These are phyloP conservation scores for Lactarius indigo DNA, from an alignment of 768 basidiomycete species.

Conservation along the genomic window DNA sequence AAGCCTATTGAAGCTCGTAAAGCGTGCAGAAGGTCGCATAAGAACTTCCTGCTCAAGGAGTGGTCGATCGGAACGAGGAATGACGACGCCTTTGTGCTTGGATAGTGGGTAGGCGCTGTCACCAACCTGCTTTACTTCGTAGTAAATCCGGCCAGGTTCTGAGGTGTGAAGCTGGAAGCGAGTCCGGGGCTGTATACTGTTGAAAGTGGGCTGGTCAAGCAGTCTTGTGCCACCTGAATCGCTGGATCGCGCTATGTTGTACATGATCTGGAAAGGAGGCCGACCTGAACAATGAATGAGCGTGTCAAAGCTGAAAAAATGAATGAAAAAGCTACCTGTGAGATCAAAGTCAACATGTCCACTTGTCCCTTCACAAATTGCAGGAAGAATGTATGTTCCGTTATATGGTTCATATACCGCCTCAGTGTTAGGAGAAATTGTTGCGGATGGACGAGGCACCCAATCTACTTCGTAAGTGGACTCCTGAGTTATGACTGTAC, in stretches of 20 bases:
- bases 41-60: constrained; percentile 85
- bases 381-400: constrained; percentile 67
- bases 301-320: neutral
- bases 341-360: constrained; percentile 85
- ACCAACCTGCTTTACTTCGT: constrained; percentile 86
- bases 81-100: constrained; percentile 56
- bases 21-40: constrained; percentile 74
- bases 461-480: constrained; percentile 70
- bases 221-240: constrained; percentile 67
- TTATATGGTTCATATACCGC: constrained; percentile 60
- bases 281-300: constrained; percentile 48
- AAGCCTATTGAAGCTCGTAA: constrained; percentile 61
- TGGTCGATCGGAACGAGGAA: constrained; percentile 65
- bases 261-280: constrained; percentile 92
- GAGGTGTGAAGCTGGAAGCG: constrained; percentile 80
- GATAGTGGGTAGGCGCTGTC: constrained; percentile 81
- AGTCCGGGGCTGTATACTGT: constrained; percentile 76
- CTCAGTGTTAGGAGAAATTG: constrained; percentile 55
- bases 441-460: constrained; percentile 75
- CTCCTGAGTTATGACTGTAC: constrained; percentile 57
- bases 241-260: constrained; percentile 71
- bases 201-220: constrained; percentile 75
- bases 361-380: constrained; percentile 79
- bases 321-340: constrained; percentile 44
- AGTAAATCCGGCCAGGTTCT: constrained; percentile 76